A percentile compares a stretch with the other conserved stretches of the same genome.
Conservation (phyloP, 2,329 filamentous ascomycete genomes). For the Aplosporella prunicola region DNA sequence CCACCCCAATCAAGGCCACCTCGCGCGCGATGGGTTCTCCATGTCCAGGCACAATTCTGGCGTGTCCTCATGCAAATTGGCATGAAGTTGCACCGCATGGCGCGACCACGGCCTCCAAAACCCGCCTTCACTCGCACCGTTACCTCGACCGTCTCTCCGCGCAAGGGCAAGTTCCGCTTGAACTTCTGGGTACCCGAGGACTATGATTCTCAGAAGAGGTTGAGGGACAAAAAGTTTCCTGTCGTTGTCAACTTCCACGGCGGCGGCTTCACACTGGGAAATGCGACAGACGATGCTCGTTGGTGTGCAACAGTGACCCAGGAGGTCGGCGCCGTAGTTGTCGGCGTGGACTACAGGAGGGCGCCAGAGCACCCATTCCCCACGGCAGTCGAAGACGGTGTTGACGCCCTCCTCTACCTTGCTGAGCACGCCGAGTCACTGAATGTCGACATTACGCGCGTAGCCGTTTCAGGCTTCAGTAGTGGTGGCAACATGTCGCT, state of each 20-base stretch:
- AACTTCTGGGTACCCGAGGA: slow-evolving; percentile 53
- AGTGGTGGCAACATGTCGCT: slow-evolving; percentile 55
- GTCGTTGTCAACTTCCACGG: slow-evolving; percentile 56
- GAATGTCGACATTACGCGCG: slow-evolving; percentile 47
- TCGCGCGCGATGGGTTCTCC: slow-evolving; percentile 50
- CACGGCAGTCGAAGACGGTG: slow-evolving; percentile 54
- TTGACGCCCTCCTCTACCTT: slow-evolving; percentile 51
- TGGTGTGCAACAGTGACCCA: slow-evolving; percentile 50
- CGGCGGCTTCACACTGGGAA: slow-evolving; percentile 53
- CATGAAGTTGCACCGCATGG: slow-evolving; percentile 57
- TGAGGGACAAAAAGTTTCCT: slow-evolving; percentile 41
- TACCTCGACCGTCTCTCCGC: slow-evolving; percentile 38
- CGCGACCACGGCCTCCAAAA: slow-evolving; percentile 49
- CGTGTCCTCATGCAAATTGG: slow-evolving; percentile 58
- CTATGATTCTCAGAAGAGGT: slow-evolving; percentile 34
- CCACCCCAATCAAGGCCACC: slow-evolving; percentile 5
- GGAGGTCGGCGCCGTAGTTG: slow-evolving; percentile 48
- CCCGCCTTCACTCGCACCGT: slow-evolving; percentile 52
- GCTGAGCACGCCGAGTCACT: slow-evolving; percentile 47
- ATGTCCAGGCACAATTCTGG: slow-evolving; percentile 56
- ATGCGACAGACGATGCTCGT: slow-evolving; percentile 50
- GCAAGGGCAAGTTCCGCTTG: slow-evolving; percentile 41
- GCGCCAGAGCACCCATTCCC: slow-evolving; percentile 55
- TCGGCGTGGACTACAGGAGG: slow-evolving; percentile 52
- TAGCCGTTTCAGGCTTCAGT: slow-evolving; percentile 53